phyloP scores from a whole-genome alignment of 257 asterid species.

The Craterostigma plantagineum region DNA sequence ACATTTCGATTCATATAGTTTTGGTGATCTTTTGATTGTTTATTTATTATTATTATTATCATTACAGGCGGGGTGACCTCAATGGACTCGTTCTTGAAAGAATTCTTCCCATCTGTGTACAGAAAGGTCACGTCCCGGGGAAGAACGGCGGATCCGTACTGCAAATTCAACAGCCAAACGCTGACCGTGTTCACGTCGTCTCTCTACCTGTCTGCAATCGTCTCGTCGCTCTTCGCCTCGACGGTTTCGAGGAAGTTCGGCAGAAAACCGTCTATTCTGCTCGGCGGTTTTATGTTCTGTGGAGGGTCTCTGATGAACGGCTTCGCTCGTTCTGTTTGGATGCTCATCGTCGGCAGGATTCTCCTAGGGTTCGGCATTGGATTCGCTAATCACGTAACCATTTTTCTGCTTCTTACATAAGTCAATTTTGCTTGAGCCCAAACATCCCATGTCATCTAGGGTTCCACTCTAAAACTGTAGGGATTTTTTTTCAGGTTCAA shows the following conservation, averaged over 20 bases:
- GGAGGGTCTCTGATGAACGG: constrained; percentile 51
- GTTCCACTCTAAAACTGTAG: too few relatives aligned
- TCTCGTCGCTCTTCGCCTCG: constrained; percentile 54
- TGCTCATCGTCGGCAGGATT: constrained; percentile 53
- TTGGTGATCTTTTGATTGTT: too few relatives aligned
- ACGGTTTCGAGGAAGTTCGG: constrained; percentile 43
- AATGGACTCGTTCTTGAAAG: constrained; percentile 57
- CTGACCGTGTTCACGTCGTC: constrained; percentile 78
- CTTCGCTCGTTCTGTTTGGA: constrained; percentile 28
- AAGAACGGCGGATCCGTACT: constrained; percentile 44
- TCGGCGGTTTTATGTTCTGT: constrained; percentile 55
- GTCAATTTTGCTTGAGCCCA: too few relatives aligned
- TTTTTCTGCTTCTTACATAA: too few relatives aligned
- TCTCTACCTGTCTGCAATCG: constrained; percentile 52
- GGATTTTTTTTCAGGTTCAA: too few relatives aligned
- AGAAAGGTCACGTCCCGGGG: constrained; percentile 29
- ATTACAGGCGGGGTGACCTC: constrained; percentile 70
- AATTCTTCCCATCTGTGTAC: constrained; percentile 59
- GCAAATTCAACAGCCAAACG: constrained; percentile 62
- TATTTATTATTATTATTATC: background rate
- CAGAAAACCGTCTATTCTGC: constrained; percentile 40
- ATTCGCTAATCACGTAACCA: constrained; percentile 76
- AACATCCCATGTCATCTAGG: too few relatives aligned
- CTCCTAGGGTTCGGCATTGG: constrained; percentile 83
- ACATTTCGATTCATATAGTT: too few relatives aligned